These are phyloP conservation scores for Polyplosphaeria fusca DNA, from an alignment of 495 filamentous ascomycete species.

Conservation along the genomic window DNA sequence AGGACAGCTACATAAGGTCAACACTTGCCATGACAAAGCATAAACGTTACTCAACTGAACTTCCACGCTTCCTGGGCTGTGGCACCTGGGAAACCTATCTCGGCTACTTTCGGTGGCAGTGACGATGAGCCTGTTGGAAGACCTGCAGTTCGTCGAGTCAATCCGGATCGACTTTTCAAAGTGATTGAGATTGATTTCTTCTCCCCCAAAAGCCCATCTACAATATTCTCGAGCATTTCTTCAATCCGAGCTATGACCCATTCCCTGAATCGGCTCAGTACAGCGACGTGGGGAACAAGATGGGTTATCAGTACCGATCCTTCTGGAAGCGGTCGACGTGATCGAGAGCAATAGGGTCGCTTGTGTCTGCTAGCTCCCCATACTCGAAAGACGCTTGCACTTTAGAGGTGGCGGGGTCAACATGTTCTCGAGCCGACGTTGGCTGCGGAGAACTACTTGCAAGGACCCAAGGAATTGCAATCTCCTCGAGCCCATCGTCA, in stretches of 20 bases:
- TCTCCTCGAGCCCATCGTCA: background rate
- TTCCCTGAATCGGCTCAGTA: too few relatives aligned
- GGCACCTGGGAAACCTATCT: slow-evolving; percentile 57
- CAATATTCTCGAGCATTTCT: slow-evolving; percentile 49
- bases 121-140: background rate
- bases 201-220: slow-evolving; percentile 47
- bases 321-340: too few relatives aligned
- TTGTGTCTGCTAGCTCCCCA: too few relatives aligned
- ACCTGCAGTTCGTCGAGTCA: slow-evolving; percentile 3
- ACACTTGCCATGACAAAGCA: background rate
- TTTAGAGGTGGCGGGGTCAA: too few relatives aligned
- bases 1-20: slow-evolving; percentile 50
- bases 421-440: background rate
- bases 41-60: slow-evolving; percentile 50
- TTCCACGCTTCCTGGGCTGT: slow-evolving; percentile 60
- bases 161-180: slow-evolving; percentile 34
- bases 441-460: background rate
- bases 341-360: too few relatives aligned
- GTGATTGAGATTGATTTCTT: slow-evolving; percentile 50
- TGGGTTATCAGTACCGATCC: too few relatives aligned
- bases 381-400: too few relatives aligned
- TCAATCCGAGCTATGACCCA: slow-evolving; percentile 52
- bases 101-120: slow-evolving; percentile 1
- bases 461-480: background rate
- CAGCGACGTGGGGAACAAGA: too few relatives aligned